Conservation (phyloP, 441 rosid species). For the Syzygium syzygioides region DNA sequence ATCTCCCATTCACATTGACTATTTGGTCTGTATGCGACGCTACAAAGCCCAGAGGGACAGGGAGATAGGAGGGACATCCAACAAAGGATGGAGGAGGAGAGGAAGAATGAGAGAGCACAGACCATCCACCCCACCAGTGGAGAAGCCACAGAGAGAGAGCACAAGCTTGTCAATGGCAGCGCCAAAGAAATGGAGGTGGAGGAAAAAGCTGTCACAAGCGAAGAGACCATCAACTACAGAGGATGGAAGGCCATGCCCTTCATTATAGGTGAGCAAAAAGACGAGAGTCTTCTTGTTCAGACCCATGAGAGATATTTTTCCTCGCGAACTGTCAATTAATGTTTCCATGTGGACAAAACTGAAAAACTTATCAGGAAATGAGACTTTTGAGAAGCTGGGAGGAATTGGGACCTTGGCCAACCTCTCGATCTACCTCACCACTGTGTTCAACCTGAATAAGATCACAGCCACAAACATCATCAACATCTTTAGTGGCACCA, state of each 20-base stretch:
- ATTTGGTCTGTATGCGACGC: background rate
- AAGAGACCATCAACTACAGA: background rate
- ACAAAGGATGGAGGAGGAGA: background rate
- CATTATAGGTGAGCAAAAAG: background rate
- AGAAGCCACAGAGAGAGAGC: background rate
- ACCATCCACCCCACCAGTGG: background rate
- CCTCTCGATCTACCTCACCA: conserved; percentile 40
- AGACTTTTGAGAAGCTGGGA: conserved; percentile 58
- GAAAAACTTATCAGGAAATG: conserved; percentile 28
- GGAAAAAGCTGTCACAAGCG: background rate
- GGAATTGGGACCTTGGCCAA: conserved; percentile 44
- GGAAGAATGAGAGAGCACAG: background rate
- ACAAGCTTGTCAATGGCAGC: background rate
- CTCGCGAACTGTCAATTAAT: background rate
- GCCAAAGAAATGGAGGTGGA: background rate
- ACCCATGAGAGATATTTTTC: background rate
- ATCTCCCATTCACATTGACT: background rate
- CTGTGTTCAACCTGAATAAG: conserved; percentile 39
- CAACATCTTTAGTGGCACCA: conserved; percentile 39
- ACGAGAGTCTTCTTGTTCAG: background rate
- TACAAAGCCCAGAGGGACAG: background rate
- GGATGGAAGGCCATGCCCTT: conserved; percentile 5
- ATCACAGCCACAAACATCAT: conserved; percentile 38
- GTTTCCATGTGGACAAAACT: background rate
- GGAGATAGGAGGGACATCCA: background rate